Evolutionary conservation across 441 rosid genomes (phyloP), one percentile per base, ranked within the genome.

Genomic region (Adansonia madagascariensis): DNA sequence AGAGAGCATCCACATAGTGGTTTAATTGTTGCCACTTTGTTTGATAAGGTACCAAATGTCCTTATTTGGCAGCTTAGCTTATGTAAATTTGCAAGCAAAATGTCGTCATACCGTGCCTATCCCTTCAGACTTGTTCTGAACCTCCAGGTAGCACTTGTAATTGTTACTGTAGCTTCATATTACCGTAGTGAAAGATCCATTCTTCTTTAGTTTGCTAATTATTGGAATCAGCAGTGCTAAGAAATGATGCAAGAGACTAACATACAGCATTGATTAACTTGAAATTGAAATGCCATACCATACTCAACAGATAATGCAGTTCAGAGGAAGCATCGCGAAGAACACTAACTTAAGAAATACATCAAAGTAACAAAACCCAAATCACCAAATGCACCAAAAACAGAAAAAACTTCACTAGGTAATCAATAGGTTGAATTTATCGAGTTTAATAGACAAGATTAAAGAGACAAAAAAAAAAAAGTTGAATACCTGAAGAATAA

Each of bases 401-500:
- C 39, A 31, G 39, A 31, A 31, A 31, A 31, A 70, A 50, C 74
- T 27, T 15, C 27, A 50, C 3, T 15, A 27, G 52, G 60, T 31
- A 4, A 44, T 14, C 60, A 18, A 62, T 14, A 31, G 27, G 24
- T 44, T 35, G 56, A 64, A 44, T 57, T 3, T 62, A 44, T 65
- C 27, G 11, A 65, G 62, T 31, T n/a, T 35, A 39, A 39, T 24
- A 43, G 3, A 61, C 18, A 27, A 22, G 18, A 73, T 57, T 7
- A 20, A 22, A 75, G 15, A 72, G 39, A 64, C 3, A 31, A 24
- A 24, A 24, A 9, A 70, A 5, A 79, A 71, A 75, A 15, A 66
- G 12, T 17, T 12, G 39, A 57, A 24, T 78, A 94, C 97, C 92
- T 70, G 89, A 80, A 79, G 95, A 91, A 70, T 71, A 83, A 71